A percentile compares a stretch with the other conserved stretches of the same genome.
These are phyloP conservation scores for Xylaria cubensis DNA, from an alignment of 495 filamentous ascomycete species.

Conservation along the genomic window DNA sequence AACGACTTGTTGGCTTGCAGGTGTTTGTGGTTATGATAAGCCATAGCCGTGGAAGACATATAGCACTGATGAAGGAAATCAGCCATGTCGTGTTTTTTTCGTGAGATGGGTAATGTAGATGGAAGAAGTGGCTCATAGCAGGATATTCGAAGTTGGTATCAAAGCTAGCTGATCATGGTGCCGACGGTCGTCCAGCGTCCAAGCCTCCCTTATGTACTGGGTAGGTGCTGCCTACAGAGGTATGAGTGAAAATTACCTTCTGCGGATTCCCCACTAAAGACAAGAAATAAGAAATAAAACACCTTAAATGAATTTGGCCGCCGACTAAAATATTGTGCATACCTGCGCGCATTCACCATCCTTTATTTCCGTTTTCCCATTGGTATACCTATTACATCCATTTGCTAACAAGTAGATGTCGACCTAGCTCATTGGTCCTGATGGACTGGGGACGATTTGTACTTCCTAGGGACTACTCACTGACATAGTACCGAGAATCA, in stretches of 20 bases:
- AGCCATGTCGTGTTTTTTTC: not conserved
- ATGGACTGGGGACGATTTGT: not conserved
- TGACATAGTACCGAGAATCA: not conserved
- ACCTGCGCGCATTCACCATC: not conserved
- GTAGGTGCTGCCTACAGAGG: not conserved
- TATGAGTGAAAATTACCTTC: not conserved
- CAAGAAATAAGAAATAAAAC: not conserved
- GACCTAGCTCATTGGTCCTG: not conserved
- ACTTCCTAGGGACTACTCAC: too few relatives aligned
- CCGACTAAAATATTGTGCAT: not conserved
- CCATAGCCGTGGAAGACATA: not conserved
- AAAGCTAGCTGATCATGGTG: slow-evolving; percentile 10
- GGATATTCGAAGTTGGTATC: not conserved
- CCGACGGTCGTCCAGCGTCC: not conserved
- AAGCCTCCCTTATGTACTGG: not conserved
- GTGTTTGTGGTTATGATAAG: not conserved
- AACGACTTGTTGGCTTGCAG: not conserved
- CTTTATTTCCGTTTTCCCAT: not conserved
- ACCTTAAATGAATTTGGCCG: not conserved
- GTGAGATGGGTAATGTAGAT: not conserved
- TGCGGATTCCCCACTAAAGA: not conserved
- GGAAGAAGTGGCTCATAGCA: slow-evolving; percentile 11
- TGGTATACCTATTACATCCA: not conserved
- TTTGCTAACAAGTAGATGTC: not conserved
- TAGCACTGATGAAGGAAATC: not conserved